Evolutionary conservation across 345 rosid genomes (phyloP).

Genomic region (Orychophragmus violaceus): DNA sequence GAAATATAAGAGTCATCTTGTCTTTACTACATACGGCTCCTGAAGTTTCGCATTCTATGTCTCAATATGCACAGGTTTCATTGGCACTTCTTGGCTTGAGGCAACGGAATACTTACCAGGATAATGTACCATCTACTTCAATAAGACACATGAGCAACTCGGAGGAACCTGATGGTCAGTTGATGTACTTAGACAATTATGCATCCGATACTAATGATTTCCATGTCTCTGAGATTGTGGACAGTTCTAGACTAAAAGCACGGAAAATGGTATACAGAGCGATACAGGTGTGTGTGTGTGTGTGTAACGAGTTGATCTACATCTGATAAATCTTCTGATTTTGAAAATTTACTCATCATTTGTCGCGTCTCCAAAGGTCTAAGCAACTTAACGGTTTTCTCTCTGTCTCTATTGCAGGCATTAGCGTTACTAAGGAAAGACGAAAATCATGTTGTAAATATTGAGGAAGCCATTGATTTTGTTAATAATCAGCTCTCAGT

Average conservation of each 20-base stretch:
- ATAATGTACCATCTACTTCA: constrained; percentile 30
- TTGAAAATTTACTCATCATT: constrained; percentile 7
- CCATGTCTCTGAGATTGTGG: constrained; percentile 65
- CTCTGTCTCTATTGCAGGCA: constrained; percentile 42
- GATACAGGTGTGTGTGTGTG: constrained; percentile 56
- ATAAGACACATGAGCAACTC: constrained; percentile 24
- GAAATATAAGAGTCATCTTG: constrained; percentile 13
- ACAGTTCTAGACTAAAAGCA: constrained; percentile 58
- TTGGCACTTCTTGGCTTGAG: constrained; percentile 63
- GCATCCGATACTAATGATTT: constrained; percentile 45
- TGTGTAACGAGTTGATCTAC: background rate
- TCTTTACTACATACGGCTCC: constrained; percentile 9
- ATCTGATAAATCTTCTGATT: background rate
- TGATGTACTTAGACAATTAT: constrained; percentile 35
- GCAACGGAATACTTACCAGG: constrained; percentile 74
- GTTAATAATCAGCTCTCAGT: constrained; percentile 48
- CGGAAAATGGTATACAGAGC: constrained; percentile 65
- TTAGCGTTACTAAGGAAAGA: constrained; percentile 40
- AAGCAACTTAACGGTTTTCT: background rate
- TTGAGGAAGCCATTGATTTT: constrained; percentile 61
- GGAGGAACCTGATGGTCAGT: constrained; percentile 40
- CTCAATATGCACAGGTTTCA: constrained; percentile 49
- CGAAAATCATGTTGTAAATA: constrained; percentile 35
- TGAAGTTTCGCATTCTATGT: constrained; percentile 1
- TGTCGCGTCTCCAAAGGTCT: background rate